Conservation (phyloP, 768 basidiomycete genomes). For the Rhodotorula taiwanensis region DNA sequence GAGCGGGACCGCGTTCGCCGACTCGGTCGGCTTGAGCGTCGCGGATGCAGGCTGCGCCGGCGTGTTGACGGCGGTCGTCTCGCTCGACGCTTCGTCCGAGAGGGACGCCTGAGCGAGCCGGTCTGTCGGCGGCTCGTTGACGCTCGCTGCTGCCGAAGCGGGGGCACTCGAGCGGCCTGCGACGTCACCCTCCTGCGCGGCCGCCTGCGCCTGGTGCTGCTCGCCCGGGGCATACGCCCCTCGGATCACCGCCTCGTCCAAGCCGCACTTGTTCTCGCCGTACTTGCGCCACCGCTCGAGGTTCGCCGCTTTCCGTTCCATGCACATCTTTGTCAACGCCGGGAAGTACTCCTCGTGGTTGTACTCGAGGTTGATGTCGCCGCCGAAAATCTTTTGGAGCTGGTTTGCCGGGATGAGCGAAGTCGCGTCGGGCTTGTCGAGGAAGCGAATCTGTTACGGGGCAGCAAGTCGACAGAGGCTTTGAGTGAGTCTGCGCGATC, state of each 20-base stretch:
- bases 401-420: conserved; percentile 60
- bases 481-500: no score
- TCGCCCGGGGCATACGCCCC: conserved; percentile 27
- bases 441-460: conserved; percentile 43
- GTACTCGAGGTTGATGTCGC: conserved; percentile 62
- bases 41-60: neutral
- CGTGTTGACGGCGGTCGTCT: neutral
- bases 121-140: neutral
- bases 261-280: conserved; percentile 59
- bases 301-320: conserved; percentile 52
- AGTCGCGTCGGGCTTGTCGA: conserved; percentile 37
- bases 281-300: conserved; percentile 60
- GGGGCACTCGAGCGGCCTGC: no score
- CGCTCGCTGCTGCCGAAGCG: no score
- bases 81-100: neutral
- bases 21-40: neutral
- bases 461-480: no score
- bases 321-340: conserved; percentile 55
- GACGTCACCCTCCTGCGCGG: neutral
- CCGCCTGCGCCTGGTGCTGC: neutral
- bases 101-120: neutral
- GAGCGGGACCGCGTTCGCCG: neutral
- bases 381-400: conserved; percentile 64
- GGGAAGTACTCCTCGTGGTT: conserved; percentile 71
- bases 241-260: conserved; percentile 76